Evolutionary conservation across 371 early-diverging fungal species (phyloP).

Genomic region (Saksenaea oblongispora): DNA sequence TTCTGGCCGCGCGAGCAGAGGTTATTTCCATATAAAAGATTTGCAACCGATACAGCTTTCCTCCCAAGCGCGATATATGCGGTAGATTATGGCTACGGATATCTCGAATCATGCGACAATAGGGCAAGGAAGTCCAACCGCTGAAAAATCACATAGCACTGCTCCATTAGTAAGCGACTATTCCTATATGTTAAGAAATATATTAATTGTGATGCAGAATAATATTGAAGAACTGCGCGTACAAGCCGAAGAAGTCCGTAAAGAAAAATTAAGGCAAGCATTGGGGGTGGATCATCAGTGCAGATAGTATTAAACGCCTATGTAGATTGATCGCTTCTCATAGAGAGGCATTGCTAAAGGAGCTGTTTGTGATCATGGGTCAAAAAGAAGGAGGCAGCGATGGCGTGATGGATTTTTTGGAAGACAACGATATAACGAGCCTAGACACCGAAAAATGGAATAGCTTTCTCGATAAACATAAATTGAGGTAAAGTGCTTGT

Average conservation of each 20-base stretch:
- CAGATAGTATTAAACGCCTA: neutral
- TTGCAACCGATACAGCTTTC: neutral
- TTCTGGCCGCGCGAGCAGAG: neutral
- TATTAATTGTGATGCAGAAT: constrained; percentile 11
- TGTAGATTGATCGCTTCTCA: constrained; percentile 23
- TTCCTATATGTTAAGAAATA: neutral
- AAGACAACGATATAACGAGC: constrained; percentile 12
- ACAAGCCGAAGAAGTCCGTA: constrained; percentile 28
- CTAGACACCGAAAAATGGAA: constrained; percentile 22
- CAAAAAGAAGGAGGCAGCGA: constrained; percentile 21
- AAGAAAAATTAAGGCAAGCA: constrained; percentile 27
- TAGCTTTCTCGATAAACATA: constrained; percentile 33
- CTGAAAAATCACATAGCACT: constrained; percentile 11
- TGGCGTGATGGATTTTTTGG: constrained; percentile 24
- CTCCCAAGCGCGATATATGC: constrained; percentile 5
- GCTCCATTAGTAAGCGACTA: constrained; percentile 13
- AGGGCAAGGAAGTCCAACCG: constrained; percentile 23
- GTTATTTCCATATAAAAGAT: constrained; percentile 1
- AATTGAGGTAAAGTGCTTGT: constrained; percentile 20
- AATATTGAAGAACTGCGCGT: constrained; percentile 27
- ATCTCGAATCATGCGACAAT: constrained; percentile 13
- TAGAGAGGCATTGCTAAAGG: constrained; percentile 25
- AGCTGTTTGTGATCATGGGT: constrained; percentile 30
- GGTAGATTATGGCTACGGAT: constrained; percentile 29
- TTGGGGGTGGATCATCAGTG: neutral